Evolutionary conservation across 2,329 filamentous ascomycete genomes (phyloP), one percentile per base, ranked within the genome.

Genomic region (Diaporthe sp.): DNA sequence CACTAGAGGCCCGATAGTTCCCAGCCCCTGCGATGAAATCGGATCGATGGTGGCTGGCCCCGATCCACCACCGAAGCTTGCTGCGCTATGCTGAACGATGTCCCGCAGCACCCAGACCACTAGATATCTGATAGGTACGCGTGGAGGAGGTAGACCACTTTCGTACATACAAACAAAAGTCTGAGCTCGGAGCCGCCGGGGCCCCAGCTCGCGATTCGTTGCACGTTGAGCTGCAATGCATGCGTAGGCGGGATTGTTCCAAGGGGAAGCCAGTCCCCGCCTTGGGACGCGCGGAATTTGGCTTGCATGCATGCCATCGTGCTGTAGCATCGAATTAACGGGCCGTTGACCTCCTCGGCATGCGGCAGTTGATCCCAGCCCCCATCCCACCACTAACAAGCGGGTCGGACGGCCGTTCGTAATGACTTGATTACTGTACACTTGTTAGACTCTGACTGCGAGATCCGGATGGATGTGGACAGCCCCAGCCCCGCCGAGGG

Each of bases 271-370:
- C 44, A 39, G 44, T 53, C 28, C 44, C 44, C 63, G 39, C 42
- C 63, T 47, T 31, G 39, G 63, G 34, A 51, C 44, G 63, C 44
- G 63, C 44, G 63, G 44, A 53, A 17, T 68, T 53, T 51, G 63
- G 53, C 63, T 39, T 68, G 63, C 63, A 68, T 68, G 63, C 58
- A 42, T 61, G 58, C 58, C n/a, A 28, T 63, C 31, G 44, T 34
- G 31, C 12, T n/a, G 63, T 68, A 68, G 63, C 63, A 68, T 68
- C 63, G 31, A 68, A 37, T 53, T 68, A 37, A 68, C 63, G 63
- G 63, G 20, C 63, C 63, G 63, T 68, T 68, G 63, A 12, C 31
- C 63, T 51, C 63, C 47, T 68, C 63, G 44, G 63, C 63, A 51
- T 68, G 63, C 44, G 63, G 63, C 63, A 68, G 63, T 68, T 68